These are phyloP conservation scores for Diaporthe sp. DNA, from an alignment of 2,329 filamentous ascomycete genomes.

Conservation along the genomic window DNA sequence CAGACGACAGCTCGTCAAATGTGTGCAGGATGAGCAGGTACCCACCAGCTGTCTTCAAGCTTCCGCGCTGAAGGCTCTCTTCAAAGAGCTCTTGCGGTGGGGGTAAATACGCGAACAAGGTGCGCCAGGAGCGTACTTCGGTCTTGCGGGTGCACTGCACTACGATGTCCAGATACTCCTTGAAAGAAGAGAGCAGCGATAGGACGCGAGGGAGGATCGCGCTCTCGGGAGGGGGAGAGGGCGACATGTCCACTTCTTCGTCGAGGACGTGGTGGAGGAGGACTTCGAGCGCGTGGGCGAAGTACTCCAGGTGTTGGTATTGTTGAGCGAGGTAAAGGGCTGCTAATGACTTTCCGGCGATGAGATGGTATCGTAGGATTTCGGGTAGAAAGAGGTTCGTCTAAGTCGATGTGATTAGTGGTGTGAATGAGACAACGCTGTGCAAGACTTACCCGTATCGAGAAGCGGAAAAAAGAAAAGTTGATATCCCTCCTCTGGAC, in stretches of 20 bases:
- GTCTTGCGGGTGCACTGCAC: slow-evolving; percentile 98
- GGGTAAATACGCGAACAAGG: slow-evolving; percentile 91
- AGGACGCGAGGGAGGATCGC: slow-evolving; percentile 75
- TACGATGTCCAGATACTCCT: slow-evolving; percentile 92
- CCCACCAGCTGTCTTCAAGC: slow-evolving; percentile 93
- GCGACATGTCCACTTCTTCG: slow-evolving; percentile 84
- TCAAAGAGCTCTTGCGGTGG: slow-evolving; percentile 94
- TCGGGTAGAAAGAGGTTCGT: slow-evolving; percentile 95
- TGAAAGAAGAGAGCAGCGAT: slow-evolving; percentile 78
- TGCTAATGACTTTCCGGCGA: slow-evolving; percentile 81
- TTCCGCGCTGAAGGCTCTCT: slow-evolving; percentile 86
- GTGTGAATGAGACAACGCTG: slow-evolving; percentile 39
- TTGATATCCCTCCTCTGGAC: slow-evolving; percentile 93
- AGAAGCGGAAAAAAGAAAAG: slow-evolving; percentile 91
- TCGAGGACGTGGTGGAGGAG: slow-evolving; percentile 94
- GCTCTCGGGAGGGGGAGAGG: slow-evolving; percentile 72
- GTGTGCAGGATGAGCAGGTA: slow-evolving; percentile 97
- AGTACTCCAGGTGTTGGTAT: slow-evolving; percentile 90
- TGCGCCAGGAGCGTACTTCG: slow-evolving; percentile 94
- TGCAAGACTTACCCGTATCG: slow-evolving; percentile 78
- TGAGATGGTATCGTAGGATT: slow-evolving; percentile 83
- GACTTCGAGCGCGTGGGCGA: slow-evolving; percentile 92
- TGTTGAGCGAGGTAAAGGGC: slow-evolving; percentile 87
- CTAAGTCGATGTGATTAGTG: slow-evolving; percentile 56
- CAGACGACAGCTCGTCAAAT: slow-evolving; percentile 76